Percentiles rank a stretch among this genome's conserved stretches.
Evolutionary conservation across 352 stramenopile genomes (phyloP).

Genomic region (Globisporangium recalcitrans): DNA sequence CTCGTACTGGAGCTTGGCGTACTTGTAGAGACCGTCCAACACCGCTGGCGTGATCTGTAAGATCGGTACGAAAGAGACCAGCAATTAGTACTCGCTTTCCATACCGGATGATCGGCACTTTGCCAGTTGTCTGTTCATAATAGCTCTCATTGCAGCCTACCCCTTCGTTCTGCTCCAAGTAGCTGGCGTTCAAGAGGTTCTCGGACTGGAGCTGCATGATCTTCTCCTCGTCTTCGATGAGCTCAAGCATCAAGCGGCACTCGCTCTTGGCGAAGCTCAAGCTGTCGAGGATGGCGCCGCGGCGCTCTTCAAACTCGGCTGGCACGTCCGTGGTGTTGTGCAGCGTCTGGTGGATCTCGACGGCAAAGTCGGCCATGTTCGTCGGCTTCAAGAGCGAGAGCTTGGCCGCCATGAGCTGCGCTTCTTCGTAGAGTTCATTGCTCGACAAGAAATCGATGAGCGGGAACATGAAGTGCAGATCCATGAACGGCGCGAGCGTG

Average conservation of each 20-base stretch:
- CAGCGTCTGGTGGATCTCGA: slow-evolving; percentile 93
- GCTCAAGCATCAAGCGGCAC: slow-evolving; percentile 68
- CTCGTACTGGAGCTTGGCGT: slow-evolving; percentile 96
- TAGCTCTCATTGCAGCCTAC: slow-evolving; percentile 28
- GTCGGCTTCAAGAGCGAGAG: slow-evolving; percentile 91
- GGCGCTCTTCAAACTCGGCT: slow-evolving; percentile 79
- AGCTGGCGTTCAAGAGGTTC: slow-evolving; percentile 69
- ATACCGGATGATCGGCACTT: background rate
- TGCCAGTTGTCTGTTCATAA: background rate
- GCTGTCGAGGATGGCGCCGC: slow-evolving; percentile 66
- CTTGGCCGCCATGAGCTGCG: slow-evolving; percentile 86
- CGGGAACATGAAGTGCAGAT: slow-evolving; percentile 97
- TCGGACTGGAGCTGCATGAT: slow-evolving; percentile 83
- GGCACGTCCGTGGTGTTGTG: slow-evolving; percentile 76
- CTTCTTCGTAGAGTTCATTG: slow-evolving; percentile 90
- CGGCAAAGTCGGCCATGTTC: slow-evolving; percentile 96
- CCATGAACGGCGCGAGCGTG: slow-evolving; percentile 91
- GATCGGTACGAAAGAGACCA: background rate
- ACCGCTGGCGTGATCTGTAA: slow-evolving; percentile 82
- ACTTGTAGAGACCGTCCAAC: slow-evolving; percentile 91
- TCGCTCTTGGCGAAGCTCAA: slow-evolving; percentile 73
- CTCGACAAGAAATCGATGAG: slow-evolving; percentile 93
- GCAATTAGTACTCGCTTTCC: background rate
- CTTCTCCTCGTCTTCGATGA: slow-evolving; percentile 85
- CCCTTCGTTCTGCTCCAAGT: slow-evolving; percentile 78